Conservation (phyloP, 2,329 filamentous ascomycete genomes). For the Pseudogymnoascus sp. region DNA sequence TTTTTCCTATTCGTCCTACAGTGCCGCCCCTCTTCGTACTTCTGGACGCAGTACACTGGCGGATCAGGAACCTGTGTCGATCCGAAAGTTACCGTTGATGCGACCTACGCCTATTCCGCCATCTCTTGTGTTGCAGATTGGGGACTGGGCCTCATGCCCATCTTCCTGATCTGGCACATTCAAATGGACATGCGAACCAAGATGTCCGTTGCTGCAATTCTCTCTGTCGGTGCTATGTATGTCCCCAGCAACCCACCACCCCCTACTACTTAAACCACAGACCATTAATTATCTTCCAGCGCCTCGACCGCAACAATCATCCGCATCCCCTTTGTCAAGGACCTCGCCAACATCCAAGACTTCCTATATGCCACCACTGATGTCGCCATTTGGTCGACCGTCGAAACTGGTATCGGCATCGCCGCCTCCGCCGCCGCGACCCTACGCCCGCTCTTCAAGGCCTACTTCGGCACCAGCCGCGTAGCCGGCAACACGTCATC, state of each 20-base stretch:
- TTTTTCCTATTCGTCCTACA: slow-evolving; percentile 33
- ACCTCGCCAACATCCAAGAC: slow-evolving; percentile 30
- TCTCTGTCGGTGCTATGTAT: slow-evolving; percentile 32
- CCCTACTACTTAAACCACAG: not conserved
- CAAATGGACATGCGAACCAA: slow-evolving; percentile 34
- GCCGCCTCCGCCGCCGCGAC: slow-evolving; percentile 33
- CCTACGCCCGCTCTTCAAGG: slow-evolving; percentile 29
- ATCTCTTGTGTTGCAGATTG: slow-evolving; percentile 34
- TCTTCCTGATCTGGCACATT: slow-evolving; percentile 34
- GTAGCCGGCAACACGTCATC: not conserved
- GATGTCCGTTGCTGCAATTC: slow-evolving; percentile 26
- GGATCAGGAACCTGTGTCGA: slow-evolving; percentile 28
- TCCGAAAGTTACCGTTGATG: slow-evolving; percentile 23
- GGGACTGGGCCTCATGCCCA: slow-evolving; percentile 33
- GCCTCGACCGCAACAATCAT: slow-evolving; percentile 36
- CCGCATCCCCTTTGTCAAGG: slow-evolving; percentile 34
- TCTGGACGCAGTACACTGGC: slow-evolving; percentile 31
- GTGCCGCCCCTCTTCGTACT: slow-evolving; percentile 31
- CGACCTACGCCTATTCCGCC: slow-evolving; percentile 33
- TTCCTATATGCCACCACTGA: slow-evolving; percentile 35
- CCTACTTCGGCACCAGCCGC: slow-evolving; percentile 15
- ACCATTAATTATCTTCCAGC: slow-evolving; percentile 17
- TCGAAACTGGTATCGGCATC: slow-evolving; percentile 35
- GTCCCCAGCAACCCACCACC: slow-evolving; percentile 14
- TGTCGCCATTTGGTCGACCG: slow-evolving; percentile 36